Evolutionary conservation across 2,329 filamentous ascomycete genomes (phyloP).

Genomic region (Aspergillaceae sp.): DNA sequence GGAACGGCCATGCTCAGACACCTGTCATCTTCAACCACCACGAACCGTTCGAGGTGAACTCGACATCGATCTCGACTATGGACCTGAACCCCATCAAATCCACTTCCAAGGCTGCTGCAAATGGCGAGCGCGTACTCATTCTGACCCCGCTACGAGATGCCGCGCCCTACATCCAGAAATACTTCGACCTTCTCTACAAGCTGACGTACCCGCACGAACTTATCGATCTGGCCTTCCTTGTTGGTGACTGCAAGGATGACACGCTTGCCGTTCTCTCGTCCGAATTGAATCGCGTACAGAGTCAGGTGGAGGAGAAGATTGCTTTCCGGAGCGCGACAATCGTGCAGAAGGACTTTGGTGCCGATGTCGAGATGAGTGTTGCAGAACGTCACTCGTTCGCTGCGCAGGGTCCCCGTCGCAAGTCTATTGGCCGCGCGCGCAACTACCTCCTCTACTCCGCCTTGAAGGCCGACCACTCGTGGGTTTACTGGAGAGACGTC

Average conservation of each 20-base stretch:
- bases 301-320: slow-evolving; percentile 61
- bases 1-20: slow-evolving; percentile 81
- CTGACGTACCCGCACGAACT: slow-evolving; percentile 90
- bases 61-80: slow-evolving; percentile 65
- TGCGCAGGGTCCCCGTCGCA: slow-evolving; percentile 81
- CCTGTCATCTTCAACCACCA: slow-evolving; percentile 97
- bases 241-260: slow-evolving; percentile 85
- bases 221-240: slow-evolving; percentile 90
- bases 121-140: slow-evolving; percentile 81
- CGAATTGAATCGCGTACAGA: slow-evolving; percentile 83
- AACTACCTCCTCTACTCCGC: slow-evolving; percentile 84
- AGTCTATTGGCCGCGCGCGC: slow-evolving; percentile 78
- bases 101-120: slow-evolving; percentile 65
- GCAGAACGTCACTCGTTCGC: slow-evolving; percentile 76
- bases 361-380: slow-evolving; percentile 66
- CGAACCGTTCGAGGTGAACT: slow-evolving; percentile 74
- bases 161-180: slow-evolving; percentile 68
- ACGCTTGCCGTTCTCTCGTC: slow-evolving; percentile 77
- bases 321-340: slow-evolving; percentile 80
- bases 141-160: slow-evolving; percentile 91
- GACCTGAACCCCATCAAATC: slow-evolving; percentile 80
- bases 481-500: slow-evolving; percentile 98
- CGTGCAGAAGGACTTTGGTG: slow-evolving; percentile 84
- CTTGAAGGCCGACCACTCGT: slow-evolving; percentile 87
- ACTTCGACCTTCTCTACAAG: slow-evolving; percentile 85